Base-by-base conservation (phyloP, 345 rosid genomes). In the Mangifera indica region DNA sequence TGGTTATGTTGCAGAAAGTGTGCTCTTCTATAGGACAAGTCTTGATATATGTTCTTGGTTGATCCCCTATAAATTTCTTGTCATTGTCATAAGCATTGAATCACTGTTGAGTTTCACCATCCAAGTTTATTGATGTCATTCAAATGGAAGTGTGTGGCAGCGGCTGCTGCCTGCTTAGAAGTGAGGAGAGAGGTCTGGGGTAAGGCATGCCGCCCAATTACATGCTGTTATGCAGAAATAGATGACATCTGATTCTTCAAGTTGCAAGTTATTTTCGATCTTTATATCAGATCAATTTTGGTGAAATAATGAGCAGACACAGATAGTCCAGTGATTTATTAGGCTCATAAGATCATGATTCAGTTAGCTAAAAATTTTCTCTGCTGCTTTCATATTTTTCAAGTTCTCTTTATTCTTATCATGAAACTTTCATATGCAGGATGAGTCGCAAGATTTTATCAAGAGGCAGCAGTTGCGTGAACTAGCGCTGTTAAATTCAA, bases 381-480 rank as follows among this genome's bases (percentile, higher is more conserved):
- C 42, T 1, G 7, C 51, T 8, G 49, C 52, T 11, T 6, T n/a
- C 25, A 11, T 34, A 37, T 7, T 14, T 1, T 65, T 54, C 54
- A 48, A 48, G 14, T 10, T 48, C 14, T 48, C 17, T 12, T 10
- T 48, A 14, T 46, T 46, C 3, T 29, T 46, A 3, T 24, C 46
- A 5, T 15, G 13, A 42, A 44, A 6, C 24, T 22, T 13, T 66
- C 40, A 15, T 78, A 15, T 67, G 82, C 88, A 95, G 99, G 99
- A 95, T 53, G 99, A 95, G 78, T 91, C 99, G 0, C 94, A 95
- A 72, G 99, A 95, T 73, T 87, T 77, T 82, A 91, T 92, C 45
- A 92, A 92, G 89, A 91, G 97, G 84, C 99, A 95, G 80, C 99
- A 95, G 77, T 56, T 95, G 79, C 91, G 97, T 26, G 98, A 95